Evolutionary conservation across 257 asterid genomes (phyloP).

Genomic region (Przewalskia tangutica): DNA sequence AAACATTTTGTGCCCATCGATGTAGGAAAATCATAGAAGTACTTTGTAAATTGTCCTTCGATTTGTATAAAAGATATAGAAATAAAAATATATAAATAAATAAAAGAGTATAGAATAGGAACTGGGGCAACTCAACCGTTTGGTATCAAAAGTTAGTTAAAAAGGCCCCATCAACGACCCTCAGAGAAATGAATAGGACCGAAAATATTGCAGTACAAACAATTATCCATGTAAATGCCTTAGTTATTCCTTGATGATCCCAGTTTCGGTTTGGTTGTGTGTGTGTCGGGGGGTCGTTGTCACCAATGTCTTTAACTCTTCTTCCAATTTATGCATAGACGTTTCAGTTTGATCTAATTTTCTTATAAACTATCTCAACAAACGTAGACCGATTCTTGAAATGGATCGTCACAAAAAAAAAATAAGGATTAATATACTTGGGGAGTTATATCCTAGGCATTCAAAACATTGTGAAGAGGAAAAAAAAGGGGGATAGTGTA

Average conservation of each 20-base stretch:
- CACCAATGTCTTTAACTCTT: slow-evolving; percentile 8
- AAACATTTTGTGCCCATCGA: neutral
- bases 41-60: neutral
- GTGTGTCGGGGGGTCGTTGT: neutral
- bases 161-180: neutral
- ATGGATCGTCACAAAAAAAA: neutral
- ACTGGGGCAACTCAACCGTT: neutral
- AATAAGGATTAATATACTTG: neutral
- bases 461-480: neutral
- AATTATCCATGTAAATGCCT: no score
- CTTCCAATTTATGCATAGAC: slow-evolving; percentile 35
- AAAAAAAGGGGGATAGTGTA: neutral
- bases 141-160: neutral
- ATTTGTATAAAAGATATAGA: neutral
- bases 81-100: neutral
- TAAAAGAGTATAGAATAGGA: neutral
- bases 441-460: neutral
- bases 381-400: slow-evolving; percentile 17
- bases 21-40: neutral
- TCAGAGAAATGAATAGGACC: neutral
- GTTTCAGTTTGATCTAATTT: slow-evolving; percentile 3
- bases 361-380: slow-evolving; percentile 20
- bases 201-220: neutral
- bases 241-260: neutral
- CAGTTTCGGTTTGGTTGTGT: slow-evolving; percentile 2